Base-by-base conservation (phyloP, 2,329 filamentous ascomycete species). In the Xylaria digitata region DNA sequence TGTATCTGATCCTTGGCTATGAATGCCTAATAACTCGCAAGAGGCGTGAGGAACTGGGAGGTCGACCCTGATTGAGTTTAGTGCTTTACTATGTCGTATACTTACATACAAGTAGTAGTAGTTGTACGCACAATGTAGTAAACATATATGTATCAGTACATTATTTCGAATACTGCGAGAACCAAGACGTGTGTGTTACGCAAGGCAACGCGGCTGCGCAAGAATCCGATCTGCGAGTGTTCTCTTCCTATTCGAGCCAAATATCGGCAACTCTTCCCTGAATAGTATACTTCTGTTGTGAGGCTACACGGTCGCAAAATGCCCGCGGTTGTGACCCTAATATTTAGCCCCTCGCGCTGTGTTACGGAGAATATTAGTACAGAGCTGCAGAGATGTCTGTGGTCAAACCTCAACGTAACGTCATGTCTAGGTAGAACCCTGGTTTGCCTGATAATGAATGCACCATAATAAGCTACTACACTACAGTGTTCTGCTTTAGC, bases 1-100 rank as follows among this genome's bases (percentile, higher is more conserved):
- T 69, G 65, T 76, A 75, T 69, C 69, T 72, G 67, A 76, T 75
- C 75, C 76, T 75, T 72, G 74, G 71, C 73, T 70, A 75, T 74
- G 73, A 72, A 71, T 74, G 73, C 72, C 74, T 74, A 71, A 75
- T 66, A 72, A 73, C 69, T 71, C 68, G 63, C 57, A 69, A 69
- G 73, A 75, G 73, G 70, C 73, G 71, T 71, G 72, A 71, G 61
- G 68, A 69, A 72, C 66, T 70, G 67, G 64, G 69, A 68, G 54
- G 67, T 69, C 62, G 46, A 65, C 65, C 74, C 70, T 57, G 43
- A 72, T 74, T 72, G 49, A 73, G 74, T 61, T 69, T 76, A 76
- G 74, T 68, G 74, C 67, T 66, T 54, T 55, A 60, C 58, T 48
- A 48, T 42, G 40, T 40, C 53, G 55, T 60, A 59, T 53, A 37